These are phyloP conservation scores for Lactarius psammicola DNA, from an alignment of 768 basidiomycete species.

Conservation along the genomic window DNA sequence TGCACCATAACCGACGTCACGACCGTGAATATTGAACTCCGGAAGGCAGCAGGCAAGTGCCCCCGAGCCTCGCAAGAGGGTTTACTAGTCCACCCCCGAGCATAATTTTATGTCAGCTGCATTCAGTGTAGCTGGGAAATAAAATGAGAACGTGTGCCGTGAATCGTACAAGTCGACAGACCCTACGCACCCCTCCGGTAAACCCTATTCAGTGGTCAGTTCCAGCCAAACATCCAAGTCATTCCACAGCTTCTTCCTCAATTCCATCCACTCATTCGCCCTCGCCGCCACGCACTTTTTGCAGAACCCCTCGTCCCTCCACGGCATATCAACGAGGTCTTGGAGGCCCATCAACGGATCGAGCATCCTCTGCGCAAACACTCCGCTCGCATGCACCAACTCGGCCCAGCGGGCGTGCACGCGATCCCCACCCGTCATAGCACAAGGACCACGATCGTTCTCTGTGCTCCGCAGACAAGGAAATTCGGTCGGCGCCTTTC, in stretches of 20 bases:
- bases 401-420: slow-evolving; percentile 26
- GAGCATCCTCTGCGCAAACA: slow-evolving; percentile 35
- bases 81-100: neutral
- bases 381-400: slow-evolving; percentile 27
- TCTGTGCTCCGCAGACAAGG: slow-evolving; percentile 19
- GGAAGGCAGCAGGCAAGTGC: neutral
- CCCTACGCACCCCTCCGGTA: slow-evolving; percentile 2
- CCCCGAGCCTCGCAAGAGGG: neutral
- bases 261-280: slow-evolving; percentile 34
- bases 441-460: slow-evolving; percentile 14
- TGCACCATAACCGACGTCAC: neutral
- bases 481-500: slow-evolving; percentile 28
- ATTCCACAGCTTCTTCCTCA: slow-evolving; percentile 24
- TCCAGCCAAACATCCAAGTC: slow-evolving; percentile 26
- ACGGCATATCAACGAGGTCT: slow-evolving; percentile 34
- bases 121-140: neutral
- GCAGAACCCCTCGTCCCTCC: slow-evolving; percentile 38
- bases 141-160: neutral
- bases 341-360: slow-evolving; percentile 41
- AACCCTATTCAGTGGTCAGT: neutral
- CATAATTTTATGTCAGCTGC: neutral
- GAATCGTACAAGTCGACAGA: too few relatives aligned
- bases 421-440: slow-evolving; percentile 18
- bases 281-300: slow-evolving; percentile 36
- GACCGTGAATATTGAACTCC: neutral